A percentile compares a stretch with the other conserved stretches of the same genome.
Conservation (phyloP, 2,329 filamentous ascomycete genomes). For the Magnaporthiopsis rhizophila region DNA sequence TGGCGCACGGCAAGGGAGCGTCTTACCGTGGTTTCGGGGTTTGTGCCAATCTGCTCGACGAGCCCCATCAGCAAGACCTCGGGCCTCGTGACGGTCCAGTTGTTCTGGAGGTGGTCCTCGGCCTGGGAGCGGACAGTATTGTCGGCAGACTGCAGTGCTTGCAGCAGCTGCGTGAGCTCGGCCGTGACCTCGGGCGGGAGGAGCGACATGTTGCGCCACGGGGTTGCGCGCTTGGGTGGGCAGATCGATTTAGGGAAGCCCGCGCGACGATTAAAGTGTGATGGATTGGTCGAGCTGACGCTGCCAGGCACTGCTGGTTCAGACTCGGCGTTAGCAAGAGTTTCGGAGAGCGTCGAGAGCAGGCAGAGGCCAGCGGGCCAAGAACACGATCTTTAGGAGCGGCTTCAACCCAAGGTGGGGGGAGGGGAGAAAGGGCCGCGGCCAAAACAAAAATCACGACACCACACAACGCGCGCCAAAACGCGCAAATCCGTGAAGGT, state of each 20-base stretch:
- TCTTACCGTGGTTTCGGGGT: slow-evolving; percentile 64
- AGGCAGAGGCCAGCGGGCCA: neutral
- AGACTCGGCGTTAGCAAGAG: neutral
- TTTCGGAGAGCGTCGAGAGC: neutral
- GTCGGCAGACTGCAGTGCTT: slow-evolving; percentile 82
- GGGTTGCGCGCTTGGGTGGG: neutral
- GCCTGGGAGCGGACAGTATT: slow-evolving; percentile 78
- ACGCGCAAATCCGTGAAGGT: neutral
- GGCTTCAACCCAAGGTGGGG: neutral
- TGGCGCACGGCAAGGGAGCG: neutral
- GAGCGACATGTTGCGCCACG: slow-evolving; percentile 59
- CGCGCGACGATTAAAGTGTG: neutral
- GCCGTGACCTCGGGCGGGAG: slow-evolving; percentile 76
- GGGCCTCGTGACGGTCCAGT: slow-evolving; percentile 76
- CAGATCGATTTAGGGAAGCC: neutral
- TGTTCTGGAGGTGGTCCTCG: slow-evolving; percentile 82
- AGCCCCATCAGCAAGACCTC: slow-evolving; percentile 90
- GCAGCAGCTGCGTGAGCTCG: slow-evolving; percentile 78
- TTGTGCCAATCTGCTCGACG: slow-evolving; percentile 79
- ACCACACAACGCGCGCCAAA: neutral
- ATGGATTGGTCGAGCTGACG: neutral
- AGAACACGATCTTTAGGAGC: neutral
- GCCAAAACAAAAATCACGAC: neutral
- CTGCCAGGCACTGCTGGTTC: neutral
- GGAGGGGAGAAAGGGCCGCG: neutral